Base-by-base conservation (phyloP, 768 basidiomycete species). In the Suillus subalutaceus region DNA sequence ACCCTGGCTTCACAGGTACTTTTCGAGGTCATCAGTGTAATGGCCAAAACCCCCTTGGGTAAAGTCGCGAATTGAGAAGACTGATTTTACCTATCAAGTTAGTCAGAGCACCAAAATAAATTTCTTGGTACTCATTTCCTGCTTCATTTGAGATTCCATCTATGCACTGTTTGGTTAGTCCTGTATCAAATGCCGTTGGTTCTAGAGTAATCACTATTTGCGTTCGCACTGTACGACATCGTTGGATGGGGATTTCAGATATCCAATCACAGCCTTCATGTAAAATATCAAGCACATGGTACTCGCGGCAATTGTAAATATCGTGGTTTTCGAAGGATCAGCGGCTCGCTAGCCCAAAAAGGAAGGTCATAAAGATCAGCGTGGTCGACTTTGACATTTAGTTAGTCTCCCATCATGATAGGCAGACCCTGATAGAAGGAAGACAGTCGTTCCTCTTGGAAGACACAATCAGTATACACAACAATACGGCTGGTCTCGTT, bases 21-120 rank as follows among this genome's bases (percentile, higher is more conserved):
- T 6, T 91, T 86, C 72, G 90, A 92, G 72, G 91, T 92, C 18
- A 70, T 92, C 65, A 90, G 88, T 69, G 87, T 92, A 56, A 92
- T 92, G 90, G 88, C 86, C 13, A 92, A 92, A 81, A 91, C 89
- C 5, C 89, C 90, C 4, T 78, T 92, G 71, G 90, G 90, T 73
- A 90, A 89, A 74, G 77, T 83, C 30, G 68, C 66, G 44, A 65
- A 76, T 48, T 76, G 52, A 70, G 41, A 18, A 18, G 18, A 44
- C 12, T 20, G 6, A 30, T 43, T 43, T 18, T 20, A 20, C 58
- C 23, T 26, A 60, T 60, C 41, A 13, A 16, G 38, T 41, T 41
- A 59, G 38, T 23, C 37, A 23, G 4, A 15, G 9, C 40, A 16
- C 26, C 10, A 41, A 56, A 35, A 30, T 13, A 20, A 48, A 40